Base-by-base conservation (phyloP, 1,139 yeast species). In the Geotrichum australiense region DNA sequence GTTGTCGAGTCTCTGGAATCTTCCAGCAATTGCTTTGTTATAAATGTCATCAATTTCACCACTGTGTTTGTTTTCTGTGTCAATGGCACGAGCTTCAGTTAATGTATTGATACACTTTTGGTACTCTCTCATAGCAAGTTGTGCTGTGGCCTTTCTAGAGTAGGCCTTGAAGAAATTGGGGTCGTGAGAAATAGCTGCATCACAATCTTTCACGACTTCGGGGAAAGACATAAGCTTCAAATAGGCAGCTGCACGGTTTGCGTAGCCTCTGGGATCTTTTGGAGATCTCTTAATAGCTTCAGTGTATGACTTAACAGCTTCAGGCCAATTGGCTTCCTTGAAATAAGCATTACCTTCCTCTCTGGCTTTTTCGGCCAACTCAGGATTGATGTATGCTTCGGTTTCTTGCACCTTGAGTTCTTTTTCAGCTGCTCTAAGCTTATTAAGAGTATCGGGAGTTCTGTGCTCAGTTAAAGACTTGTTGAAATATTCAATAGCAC, bases 221-320 rank as follows among this genome's bases (percentile, higher is more conserved):
- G 96, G 96, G 83, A 89, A 91, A 15, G 96, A 85, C 82, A 91
- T 78, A 53, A 93, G 75, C 65, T 93, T 93, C 41, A 94, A 79
- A 60, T 83, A 76, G 1, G 95, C 96, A 31, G 98, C 98, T 42
- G 99, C 98, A 66, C 98, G 83, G 69, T 93, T 93, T 35, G 95
- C 87, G 65, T 89, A 93, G 43, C 97, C 98, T 65, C 96, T 79
- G 26, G 95, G 94, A 64, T 93, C 98, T 46, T 80, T 78, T 46
- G 99, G 99, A 2, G 93, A 89, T 62, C 99, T 82, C 69, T 87
- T 85, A 57, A 89, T 73, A 86, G 93, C 91, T 66, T 93, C 98
- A 39, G 94, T 72, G 67, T 93, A 93, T 8, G 94, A 81, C 63
- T 84, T 84, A 43, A 93, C 96, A 26, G 98, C 97, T 53, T 73